Evolutionary conservation across 2,329 filamentous ascomycete genomes (phyloP), one percentile per base, ranked within the genome.

Genomic region (Aspergillus fructus): DNA sequence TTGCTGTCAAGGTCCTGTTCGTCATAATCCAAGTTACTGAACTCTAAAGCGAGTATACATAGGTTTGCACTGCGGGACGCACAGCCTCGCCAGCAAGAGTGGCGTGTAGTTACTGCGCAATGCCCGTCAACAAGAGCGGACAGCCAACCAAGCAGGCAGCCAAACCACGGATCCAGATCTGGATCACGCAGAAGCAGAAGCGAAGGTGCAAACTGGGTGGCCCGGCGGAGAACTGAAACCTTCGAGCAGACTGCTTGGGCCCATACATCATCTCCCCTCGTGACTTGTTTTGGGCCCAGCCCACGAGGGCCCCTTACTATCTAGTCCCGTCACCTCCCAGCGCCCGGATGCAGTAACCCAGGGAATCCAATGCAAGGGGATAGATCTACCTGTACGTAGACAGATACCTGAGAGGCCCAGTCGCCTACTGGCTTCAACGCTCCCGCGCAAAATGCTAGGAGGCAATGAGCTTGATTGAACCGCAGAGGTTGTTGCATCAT

Each of bases 381-480:
- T 6, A 39, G 51, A 43, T 39, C 53, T 30, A 30, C 27, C 9
- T 42, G 46, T 40, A 39, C 19, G 17, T 56, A 57, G 45, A 40
- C 48, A 53, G 23, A 39, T n/a, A 17, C 45, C 15, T 11, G 8
- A 13, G 5, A 24, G n/a, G n/a, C 21, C 30, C 48, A 23, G 23
- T 37, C 40, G 23, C 23, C 6, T 41, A 42, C 49, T 47, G 17
- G 48, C 47, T 43, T 39, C 41, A 55, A 53, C 27, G 47, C 41
- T 42, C 56, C 17, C 21, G 46, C 27, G 49, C 52, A 61, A 60
- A 53, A 45, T 55, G 55, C 30, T 15, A 59, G 58, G 52, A 62
- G 55, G 45, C 51, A 40, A 62, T 61, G 56, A 63, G 60, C 60
- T 60, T 65, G 59, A 59, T 61, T 54, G 54, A 60, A 58, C 59